Conservation (phyloP, 73 alveolate species). For the Paraurostyla sp. region DNA sequence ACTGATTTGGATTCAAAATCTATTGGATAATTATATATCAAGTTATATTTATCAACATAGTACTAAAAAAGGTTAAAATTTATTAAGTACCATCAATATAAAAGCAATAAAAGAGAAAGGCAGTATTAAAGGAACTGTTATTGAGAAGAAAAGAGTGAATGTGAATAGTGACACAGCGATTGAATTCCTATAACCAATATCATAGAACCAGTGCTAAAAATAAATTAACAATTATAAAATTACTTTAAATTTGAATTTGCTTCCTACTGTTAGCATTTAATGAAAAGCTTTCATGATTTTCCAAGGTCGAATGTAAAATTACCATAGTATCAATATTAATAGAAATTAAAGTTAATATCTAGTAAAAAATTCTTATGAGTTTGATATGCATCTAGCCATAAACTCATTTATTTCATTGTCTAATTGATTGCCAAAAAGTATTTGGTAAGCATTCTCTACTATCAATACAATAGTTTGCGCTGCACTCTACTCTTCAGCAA, state of each 20-base stretch:
- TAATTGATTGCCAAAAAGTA: not conserved
- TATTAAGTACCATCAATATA: constrained; percentile 16
- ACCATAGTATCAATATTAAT: not conserved
- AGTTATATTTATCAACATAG: constrained; percentile 49
- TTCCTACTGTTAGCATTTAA: constrained; percentile 19
- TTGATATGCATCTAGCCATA: constrained; percentile 40
- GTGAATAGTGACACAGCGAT: constrained; percentile 36
- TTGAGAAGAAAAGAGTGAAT: constrained; percentile 44
- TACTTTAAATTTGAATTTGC: constrained; percentile 42
- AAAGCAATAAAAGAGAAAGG: constrained; percentile 2
- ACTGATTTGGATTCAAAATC: constrained; percentile 50
- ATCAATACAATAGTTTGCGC: not conserved
- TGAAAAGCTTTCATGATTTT: constrained; percentile 33
- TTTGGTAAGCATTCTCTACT: too few relatives aligned
- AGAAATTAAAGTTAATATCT: constrained; percentile 1
- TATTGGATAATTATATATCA: constrained; percentile 46
- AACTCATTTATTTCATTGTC: constrained; percentile 39
- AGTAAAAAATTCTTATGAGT: not conserved
- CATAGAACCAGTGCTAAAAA: constrained; percentile 53
- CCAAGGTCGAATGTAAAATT: not conserved
- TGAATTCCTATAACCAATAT: constrained; percentile 45
- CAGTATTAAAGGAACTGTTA: constrained; percentile 12
- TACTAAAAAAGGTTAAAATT: not conserved
- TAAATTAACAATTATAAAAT: not conserved
- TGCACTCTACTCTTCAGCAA: not conserved